Base-by-base conservation (phyloP, 2,329 filamentous ascomycete genomes). In the Bipolaris oryzae region DNA sequence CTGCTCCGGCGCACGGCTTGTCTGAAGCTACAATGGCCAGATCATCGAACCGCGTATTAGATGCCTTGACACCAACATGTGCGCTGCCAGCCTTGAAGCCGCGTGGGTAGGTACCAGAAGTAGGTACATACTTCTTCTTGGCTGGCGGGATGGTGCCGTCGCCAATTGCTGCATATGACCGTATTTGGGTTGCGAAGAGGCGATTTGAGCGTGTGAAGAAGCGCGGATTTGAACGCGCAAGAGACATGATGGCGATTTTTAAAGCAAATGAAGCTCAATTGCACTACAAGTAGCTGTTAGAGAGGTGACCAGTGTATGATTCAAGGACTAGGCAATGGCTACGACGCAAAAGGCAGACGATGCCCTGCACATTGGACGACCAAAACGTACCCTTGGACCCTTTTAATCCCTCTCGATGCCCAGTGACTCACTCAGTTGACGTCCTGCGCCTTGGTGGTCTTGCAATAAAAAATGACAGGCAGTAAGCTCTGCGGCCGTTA, bases 101-200 rank as follows among this genome's bases (percentile, higher is more conserved):
- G 75, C 90, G 87, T 4, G 95, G 95, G 72, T 98, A 98, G 18
- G 87, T 91, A 61, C 94, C 95, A 39, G 84, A 85, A 1, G 86
- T 88, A 7, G 95, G 93, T 49, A 98, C 87, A 77, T 96, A 97
- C 78, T 96, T 96, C 76, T 89, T 85, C 81, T 98, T 99, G 57
- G 89, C 85, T 15, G 85, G 84, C 1, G 93, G 92, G 55, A 96
- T 83, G 33, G 79, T 76, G 51, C 82, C 80, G 66, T 83, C 81
- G 49, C 82, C 78, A 2, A 85, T 84, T 16, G 85, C 86, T 46
- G 87, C 85, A 70, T 89, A 89, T 62, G 73, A 72, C 56, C 85
- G 82, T 25, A 76, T 65, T 72, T 82, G 80, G 35, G 64, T 65
- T 18, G 64, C 59, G 38, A 73, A 63, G 41, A 67, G 55, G 42